Conservation (phyloP, 371 early-diverging fungal genomes). For the Mucor saturninus region DNA sequence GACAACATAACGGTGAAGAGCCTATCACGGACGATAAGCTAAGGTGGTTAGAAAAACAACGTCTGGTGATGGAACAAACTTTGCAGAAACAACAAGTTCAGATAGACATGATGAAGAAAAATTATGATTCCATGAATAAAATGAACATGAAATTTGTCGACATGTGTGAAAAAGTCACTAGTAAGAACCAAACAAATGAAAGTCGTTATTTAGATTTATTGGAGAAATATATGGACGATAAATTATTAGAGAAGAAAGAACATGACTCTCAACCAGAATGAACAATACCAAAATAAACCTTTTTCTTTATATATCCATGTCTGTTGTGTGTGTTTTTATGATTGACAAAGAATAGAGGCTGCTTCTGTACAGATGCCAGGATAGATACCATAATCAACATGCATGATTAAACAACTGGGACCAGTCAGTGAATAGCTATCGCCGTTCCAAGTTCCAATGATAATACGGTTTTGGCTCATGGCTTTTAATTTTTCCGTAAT, state of each 20-base stretch:
- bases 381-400: conserved; percentile 20
- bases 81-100: conserved; percentile 6
- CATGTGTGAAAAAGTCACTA: conserved; percentile 8
- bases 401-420: conserved; percentile 20
- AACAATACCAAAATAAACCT: not conserved
- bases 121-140: conserved; percentile 6
- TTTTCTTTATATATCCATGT: not conserved
- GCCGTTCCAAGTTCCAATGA: conserved; percentile 32
- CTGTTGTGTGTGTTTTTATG: not conserved
- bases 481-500: not conserved
- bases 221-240: conserved; percentile 5
- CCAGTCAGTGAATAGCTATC: conserved; percentile 19
- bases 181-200: conserved; percentile 2
- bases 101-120: conserved; percentile 4
- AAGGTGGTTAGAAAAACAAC: not conserved
- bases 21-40: not conserved
- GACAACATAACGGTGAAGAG: not conserved
- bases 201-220: conserved; percentile 10
- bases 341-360: conserved; percentile 17
- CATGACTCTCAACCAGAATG: not conserved
- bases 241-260: not conserved
- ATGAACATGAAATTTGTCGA: conserved; percentile 13
- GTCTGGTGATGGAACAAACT: conserved; percentile 9
- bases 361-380: conserved; percentile 21
- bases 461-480: conserved; percentile 1